Base-by-base conservation (phyloP, 495 filamentous ascomycete genomes). In the Friedmanniomyces endolithicus region DNA sequence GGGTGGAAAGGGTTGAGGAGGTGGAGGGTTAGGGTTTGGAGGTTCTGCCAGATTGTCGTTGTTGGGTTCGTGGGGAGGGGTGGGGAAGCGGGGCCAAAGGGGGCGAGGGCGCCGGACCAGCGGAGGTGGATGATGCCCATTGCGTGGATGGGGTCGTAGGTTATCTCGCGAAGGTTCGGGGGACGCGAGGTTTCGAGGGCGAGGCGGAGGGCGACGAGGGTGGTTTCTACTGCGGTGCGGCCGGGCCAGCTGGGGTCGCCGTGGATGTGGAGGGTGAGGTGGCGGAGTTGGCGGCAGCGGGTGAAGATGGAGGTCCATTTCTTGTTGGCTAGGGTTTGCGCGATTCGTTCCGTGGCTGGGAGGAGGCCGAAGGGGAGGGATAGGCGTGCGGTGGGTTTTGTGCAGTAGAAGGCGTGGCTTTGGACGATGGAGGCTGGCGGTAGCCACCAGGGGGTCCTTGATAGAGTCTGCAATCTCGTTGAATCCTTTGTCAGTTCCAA, bases 61-160 rank as follows among this genome's bases (percentile, higher is more conserved):
- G 29, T 1, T 19, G 11, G 24, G 31, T 37, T 23, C 8, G 22
- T 17, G n/a, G 45, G 11, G 51, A n/a, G 52, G 45, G 17, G 41
- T 52, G 39, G 31, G 17, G 12, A 6, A 59, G 55, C 17, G 43
- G 24, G 25, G 52, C 52, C 37, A 40, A 58, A 62, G 12, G 56
- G 56, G 29, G 1, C 34, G n/a, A 59, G 27, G 29, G n/a, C n/a
- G n/a, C 64, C 59, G 6, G 48, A 17, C 61, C 61, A 66, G 52
- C 65, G 65, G 8, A 64, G 51, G 41, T 62, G 61, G 16, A 67
- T 23, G 43, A 67, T 55, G 37, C 61, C 56, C 7, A 63, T 57
- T 6, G 59, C 53, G 27, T 60, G 56, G 14, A 61, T 56, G 20
- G 65, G 65, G 19, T 31, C 19, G 33, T 64, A 50, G n/a, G 43